Conservation (phyloP, 805 yeast genomes). For the Pichia heedii region DNA sequence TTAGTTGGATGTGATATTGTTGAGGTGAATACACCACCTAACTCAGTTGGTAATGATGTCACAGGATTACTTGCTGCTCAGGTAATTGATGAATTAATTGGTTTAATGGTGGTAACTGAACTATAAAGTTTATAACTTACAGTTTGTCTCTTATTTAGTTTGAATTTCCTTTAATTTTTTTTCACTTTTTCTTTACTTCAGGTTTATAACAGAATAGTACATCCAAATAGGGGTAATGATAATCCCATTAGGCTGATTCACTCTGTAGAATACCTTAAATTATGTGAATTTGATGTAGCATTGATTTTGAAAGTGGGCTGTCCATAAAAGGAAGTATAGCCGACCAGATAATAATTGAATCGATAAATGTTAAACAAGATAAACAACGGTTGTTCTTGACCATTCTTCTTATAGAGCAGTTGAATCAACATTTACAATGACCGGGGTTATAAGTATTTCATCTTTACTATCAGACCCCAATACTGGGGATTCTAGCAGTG, state of each 20-base stretch:
- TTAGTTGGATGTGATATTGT: conserved; percentile 72
- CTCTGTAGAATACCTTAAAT: no score
- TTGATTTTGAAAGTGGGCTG: no score
- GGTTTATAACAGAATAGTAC: no score
- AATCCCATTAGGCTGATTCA: no score
- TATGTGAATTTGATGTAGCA: no score
- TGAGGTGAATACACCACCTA: conserved; percentile 58
- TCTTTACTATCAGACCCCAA: background rate
- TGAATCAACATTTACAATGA: background rate
- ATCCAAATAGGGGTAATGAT: no score
- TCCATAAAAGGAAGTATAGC: no score
- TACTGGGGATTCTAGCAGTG: background rate
- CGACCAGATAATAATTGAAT: no score
- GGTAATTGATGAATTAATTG: conserved; percentile 43
- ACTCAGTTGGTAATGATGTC: conserved; percentile 48
- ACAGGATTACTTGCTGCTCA: conserved; percentile 62
- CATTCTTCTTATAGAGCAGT: no score
- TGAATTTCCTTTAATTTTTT: background rate
- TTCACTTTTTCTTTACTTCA: background rate
- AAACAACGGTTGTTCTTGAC: no score
- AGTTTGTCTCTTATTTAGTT: background rate
- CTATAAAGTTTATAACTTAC: no score
- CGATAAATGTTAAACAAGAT: no score
- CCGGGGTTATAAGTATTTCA: background rate
- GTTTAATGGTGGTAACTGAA: conserved; percentile 34